Base-by-base conservation (phyloP, 495 filamentous ascomycete genomes). In the Neurospora sp. region DNA sequence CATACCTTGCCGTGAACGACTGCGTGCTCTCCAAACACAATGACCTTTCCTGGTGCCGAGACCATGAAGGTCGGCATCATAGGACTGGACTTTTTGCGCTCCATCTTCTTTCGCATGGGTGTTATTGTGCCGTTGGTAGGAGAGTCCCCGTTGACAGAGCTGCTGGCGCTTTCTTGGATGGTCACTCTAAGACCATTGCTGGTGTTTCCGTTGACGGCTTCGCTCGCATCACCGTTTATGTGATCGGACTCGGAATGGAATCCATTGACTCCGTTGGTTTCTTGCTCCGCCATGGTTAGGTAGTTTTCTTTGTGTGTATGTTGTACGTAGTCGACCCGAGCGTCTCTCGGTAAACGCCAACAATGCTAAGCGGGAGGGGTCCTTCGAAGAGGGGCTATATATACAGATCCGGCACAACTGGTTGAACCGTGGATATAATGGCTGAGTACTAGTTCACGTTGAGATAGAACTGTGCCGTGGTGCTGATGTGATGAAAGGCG, bases 1-100 rank as follows among this genome's bases (percentile, higher is more conserved):
- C 77, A 72, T 77, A 91, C 90, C 86, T 97, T 97, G 78, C 96
- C 96, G 78, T 99, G 88, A 11, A 99, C 96, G 3, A 97, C 96
- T 12, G 96, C 93, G 84, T 99, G 96, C 80, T 99, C 96, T 71
- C 96, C 96, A 81, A 92, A 97, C 20, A 97, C 93, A 79, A 99
- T 98, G 77, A 97, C 95, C 82, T 99, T 99, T 40, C 94, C 96
- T 14, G 96, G 96, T 16, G 96, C 94, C 8, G 96, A 98, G 71
- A 97, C 94, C 92, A 98, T 97, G 75, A 98, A 99, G 61, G 94
- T 84, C 6, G 95, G 94, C 83, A 94, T 85, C 87, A 89, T 88
- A 11, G 87, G 86, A 38, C 80, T 85, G n/a, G 86, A 88, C 61
- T 85, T 80, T 66, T 87, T 88, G 77, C 86, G 85, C 59, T 81